phyloP scores from a whole-genome alignment of 805 yeast genomes.

The Candida mattraensis region DNA sequence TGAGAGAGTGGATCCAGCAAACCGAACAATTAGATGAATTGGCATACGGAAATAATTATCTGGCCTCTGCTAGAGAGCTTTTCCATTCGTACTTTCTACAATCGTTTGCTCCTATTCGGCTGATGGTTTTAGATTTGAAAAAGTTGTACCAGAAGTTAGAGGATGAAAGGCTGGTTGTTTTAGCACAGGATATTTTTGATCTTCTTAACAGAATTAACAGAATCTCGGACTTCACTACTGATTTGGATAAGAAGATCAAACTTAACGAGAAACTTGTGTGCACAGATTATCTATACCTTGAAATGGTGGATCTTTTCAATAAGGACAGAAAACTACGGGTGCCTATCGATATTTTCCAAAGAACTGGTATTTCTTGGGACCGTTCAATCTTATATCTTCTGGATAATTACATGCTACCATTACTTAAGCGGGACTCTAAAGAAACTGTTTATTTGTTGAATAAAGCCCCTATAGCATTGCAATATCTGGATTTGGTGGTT shows the following conservation, averaged over 20 bases:
- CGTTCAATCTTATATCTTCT: conserved; percentile 43
- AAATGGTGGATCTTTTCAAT: conserved; percentile 34
- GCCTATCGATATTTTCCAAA: conserved; percentile 25
- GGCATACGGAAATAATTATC: conserved; percentile 24
- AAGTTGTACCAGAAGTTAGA: conserved; percentile 24
- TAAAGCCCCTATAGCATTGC: conserved; percentile 31
- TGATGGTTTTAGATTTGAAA: conserved; percentile 25
- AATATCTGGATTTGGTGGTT: conserved; percentile 23
- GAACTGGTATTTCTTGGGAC: conserved; percentile 38
- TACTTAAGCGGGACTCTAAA: conserved; percentile 22
- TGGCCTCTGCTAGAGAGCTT: conserved; percentile 30
- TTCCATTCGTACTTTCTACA: conserved; percentile 33
- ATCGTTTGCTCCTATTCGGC: conserved; percentile 31
- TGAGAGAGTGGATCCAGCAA: conserved; percentile 26
- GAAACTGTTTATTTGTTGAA: conserved; percentile 21
- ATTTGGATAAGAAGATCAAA: conserved; percentile 31
- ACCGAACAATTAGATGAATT: conserved; percentile 19
- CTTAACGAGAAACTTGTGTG: conserved; percentile 32
- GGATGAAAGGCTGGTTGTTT: conserved; percentile 12
- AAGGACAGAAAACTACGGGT: conserved; percentile 25
- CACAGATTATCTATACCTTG: conserved; percentile 29
- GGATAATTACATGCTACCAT: conserved; percentile 32
- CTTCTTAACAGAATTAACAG: conserved; percentile 25
- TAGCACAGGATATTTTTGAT: conserved; percentile 21
- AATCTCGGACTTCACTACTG: conserved; percentile 32